Evolutionary conservation across 768 basidiomycete species (phyloP).

Genomic region (Xanthoconium purpureum): DNA sequence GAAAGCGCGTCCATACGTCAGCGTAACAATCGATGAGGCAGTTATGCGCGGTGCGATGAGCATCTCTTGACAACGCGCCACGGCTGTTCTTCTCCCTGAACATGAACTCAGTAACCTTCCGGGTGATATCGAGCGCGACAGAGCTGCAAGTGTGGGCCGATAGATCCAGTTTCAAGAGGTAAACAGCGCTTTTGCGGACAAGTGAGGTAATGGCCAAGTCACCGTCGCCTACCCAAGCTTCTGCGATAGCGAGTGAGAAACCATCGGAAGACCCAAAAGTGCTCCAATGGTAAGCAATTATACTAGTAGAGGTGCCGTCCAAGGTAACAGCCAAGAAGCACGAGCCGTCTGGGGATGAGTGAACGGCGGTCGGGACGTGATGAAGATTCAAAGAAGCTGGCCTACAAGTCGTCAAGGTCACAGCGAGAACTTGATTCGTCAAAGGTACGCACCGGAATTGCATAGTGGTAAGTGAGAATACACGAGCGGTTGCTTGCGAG

Average conservation of each 20-base stretch:
- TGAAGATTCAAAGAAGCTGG: constrained; percentile 45
- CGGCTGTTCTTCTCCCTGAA: constrained; percentile 44
- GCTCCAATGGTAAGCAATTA: constrained; percentile 52
- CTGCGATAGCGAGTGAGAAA: constrained; percentile 34
- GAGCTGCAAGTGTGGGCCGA: constrained; percentile 37
- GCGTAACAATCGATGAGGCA: constrained; percentile 51
- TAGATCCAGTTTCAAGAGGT: constrained; percentile 44
- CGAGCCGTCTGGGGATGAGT: constrained; percentile 54
- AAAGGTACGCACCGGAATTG: constrained; percentile 46
- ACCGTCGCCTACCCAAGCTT: constrained; percentile 20
- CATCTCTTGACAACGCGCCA: constrained; percentile 15
- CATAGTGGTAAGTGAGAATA: constrained; percentile 53
- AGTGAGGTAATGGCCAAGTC: constrained; percentile 44
- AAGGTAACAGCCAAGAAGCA: constrained; percentile 41
- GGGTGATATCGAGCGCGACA: constrained; percentile 49
- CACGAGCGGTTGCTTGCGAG: constrained; percentile 38
- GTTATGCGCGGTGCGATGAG: constrained; percentile 39
- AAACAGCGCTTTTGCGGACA: constrained; percentile 37
- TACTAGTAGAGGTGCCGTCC: constrained; percentile 12
- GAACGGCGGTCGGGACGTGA: constrained; percentile 31
- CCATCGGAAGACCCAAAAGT: constrained; percentile 55
- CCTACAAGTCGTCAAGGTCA: constrained; percentile 24
- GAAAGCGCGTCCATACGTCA: constrained; percentile 60
- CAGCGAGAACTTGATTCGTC: neutral
- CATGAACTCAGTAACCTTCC: constrained; percentile 55